Evolutionary conservation across 306 rosid genomes (phyloP).

Genomic region (Pueraria montana): DNA sequence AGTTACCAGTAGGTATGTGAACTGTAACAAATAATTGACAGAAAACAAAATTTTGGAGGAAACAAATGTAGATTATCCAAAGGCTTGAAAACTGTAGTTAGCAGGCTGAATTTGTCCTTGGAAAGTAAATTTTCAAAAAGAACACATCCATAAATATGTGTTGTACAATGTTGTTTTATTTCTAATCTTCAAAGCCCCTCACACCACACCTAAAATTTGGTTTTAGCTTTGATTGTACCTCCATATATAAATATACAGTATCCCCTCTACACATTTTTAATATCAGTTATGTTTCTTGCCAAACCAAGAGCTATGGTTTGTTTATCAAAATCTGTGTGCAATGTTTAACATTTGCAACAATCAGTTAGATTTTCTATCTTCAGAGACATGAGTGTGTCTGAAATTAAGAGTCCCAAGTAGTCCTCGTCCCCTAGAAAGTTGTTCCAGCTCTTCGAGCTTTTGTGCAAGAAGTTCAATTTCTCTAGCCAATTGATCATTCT

Average conservation of each 20-base stretch:
- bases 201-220: neutral
- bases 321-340: conserved; percentile 1
- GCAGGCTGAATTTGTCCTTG: neutral
- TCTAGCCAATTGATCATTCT: conserved; percentile 46
- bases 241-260: neutral
- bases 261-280: neutral
- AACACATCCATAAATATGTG: neutral
- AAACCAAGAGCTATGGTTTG: conserved; percentile 19
- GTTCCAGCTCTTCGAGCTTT: conserved; percentile 66
- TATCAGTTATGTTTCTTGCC: neutral
- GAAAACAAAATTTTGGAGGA: neutral
- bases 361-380: conserved; percentile 47
- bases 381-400: conserved; percentile 46
- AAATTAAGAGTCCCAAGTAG: conserved; percentile 58
- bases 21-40: neutral
- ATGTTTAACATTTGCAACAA: conserved; percentile 34
- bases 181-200: neutral
- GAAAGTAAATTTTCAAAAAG: neutral
- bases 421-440: conserved; percentile 66
- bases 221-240: no score
- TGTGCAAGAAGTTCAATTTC: conserved; percentile 49
- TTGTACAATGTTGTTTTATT: neutral
- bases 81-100: neutral
- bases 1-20: neutral
- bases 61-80: neutral